Evolutionary conservation across 2,329 filamentous ascomycete species (phyloP), one percentile per base, ranked within the genome.

Genomic region (Hirsutella minnesotensis): DNA sequence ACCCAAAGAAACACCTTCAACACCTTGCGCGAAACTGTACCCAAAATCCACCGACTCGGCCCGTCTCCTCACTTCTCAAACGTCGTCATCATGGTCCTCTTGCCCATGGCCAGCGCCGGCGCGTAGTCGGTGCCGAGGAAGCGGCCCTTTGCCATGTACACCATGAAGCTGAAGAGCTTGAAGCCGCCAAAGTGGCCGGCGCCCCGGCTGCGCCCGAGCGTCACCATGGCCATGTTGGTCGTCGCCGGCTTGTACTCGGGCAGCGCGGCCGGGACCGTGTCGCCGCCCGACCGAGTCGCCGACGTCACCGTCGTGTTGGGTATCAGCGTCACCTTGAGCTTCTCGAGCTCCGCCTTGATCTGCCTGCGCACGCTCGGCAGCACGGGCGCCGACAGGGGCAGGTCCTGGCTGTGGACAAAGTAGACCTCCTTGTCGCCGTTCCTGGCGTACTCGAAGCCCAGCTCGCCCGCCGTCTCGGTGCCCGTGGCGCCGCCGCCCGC

Each of bases 401-500:
- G 56, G 1, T 54, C 48, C 5, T 60, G 56, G 15, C 54, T 53
- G 42, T 64, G 59, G 38, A 73, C 50, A 34, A 73, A 60, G 40
- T 67, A 64, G 42, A 73, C 60, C 29, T 69, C 57, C 58, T 76
- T 76, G 18, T 51, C 55, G 24, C 65, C 61, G 16, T 56, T 52
- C 38, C 60, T 56, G 3, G 61, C 63, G 50, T 69, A 75, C 49
- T 65, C 63, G 16, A 62, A 62, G 9, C 64, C 72, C 21, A 77
- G 64, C 56, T 77, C 73, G 33, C 67, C 73, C 4, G 65, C 66
- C 9, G 69, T 58, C 55, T 77, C 73, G 27, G 68, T 55, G 19
- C 72, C 73, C 0, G 71, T 75, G 18, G 62, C 39, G 19, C 73
- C 73, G 9, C 66, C 73, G 31, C 73, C 73, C 15, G 63, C 70